Percentiles rank a stretch among this genome's conserved stretches.
Evolutionary conservation across 345 rosid genomes (phyloP).

Genomic region (Sisymbrium altissimum): DNA sequence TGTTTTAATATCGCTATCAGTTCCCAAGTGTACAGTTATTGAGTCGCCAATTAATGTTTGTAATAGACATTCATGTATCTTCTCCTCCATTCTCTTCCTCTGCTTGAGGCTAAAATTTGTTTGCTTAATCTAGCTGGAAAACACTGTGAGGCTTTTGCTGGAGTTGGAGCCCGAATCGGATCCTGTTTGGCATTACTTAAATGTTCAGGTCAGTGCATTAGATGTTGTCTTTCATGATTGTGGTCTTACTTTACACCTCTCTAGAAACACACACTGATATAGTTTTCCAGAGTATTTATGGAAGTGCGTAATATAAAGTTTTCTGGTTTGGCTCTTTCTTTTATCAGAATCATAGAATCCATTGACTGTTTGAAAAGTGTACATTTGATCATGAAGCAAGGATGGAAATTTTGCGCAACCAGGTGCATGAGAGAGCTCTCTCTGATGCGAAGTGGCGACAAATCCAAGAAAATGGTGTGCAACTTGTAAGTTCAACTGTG

Average conservation of each 20-base stretch:
- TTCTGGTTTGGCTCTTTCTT: constrained; percentile 21
- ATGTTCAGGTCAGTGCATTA: constrained; percentile 71
- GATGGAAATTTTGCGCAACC: constrained; percentile 68
- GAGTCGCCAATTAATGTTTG: neutral
- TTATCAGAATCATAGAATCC: constrained; percentile 79
- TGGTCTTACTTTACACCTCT: neutral
- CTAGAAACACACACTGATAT: neutral
- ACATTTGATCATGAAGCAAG: constrained; percentile 82
- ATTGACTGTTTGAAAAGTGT: constrained; percentile 91
- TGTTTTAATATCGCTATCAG: neutral
- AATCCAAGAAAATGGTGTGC: constrained; percentile 64
- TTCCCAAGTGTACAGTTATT: neutral
- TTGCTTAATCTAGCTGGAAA: constrained; percentile 68
- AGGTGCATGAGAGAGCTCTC: constrained; percentile 68
- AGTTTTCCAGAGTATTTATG: neutral
- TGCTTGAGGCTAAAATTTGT: constrained; percentile 1
- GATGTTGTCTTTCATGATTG: neutral
- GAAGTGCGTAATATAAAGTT: neutral
- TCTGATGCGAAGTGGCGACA: constrained; percentile 90
- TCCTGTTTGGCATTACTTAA: constrained; percentile 95
- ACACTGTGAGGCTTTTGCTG: constrained; percentile 87
- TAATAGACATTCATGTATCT: neutral
- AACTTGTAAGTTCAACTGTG: constrained; percentile 48
- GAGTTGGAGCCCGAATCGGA: constrained; percentile 96
- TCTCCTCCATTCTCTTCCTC: neutral